Percentiles rank a stretch among this genome's conserved stretches.
These are phyloP conservation scores for Russula virescens DNA, from an alignment of 768 basidiomycete genomes.

Conservation along the genomic window DNA sequence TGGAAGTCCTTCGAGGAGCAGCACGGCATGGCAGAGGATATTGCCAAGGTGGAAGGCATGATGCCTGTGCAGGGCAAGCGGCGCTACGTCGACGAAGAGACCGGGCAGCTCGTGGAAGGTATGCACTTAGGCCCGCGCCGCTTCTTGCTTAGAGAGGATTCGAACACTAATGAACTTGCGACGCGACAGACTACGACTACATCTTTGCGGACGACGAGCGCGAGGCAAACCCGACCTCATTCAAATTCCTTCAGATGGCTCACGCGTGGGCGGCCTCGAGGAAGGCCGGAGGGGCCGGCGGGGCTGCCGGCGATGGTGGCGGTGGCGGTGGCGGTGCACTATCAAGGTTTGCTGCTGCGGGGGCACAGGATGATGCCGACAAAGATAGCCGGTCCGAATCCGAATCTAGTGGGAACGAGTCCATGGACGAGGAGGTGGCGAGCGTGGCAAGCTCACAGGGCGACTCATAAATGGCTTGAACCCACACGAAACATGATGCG, in stretches of 20 bases:
- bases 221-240: constrained; percentile 86
- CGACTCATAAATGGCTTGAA: constrained; percentile 24
- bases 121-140: constrained; percentile 27
- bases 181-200: constrained; percentile 79
- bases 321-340: constrained; percentile 29
- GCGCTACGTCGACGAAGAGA: constrained; percentile 77
- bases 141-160: background rate
- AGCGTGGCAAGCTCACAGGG: constrained; percentile 53
- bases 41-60: constrained; percentile 82
- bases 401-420: constrained; percentile 24
- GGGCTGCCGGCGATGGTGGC: constrained; percentile 24
- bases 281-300: constrained; percentile 31
- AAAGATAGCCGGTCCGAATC: constrained; percentile 16
- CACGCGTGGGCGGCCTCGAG: constrained; percentile 73
- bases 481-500: background rate
- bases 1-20: constrained; percentile 94
- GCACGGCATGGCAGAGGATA: constrained; percentile 65
- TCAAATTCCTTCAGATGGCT: constrained; percentile 95
- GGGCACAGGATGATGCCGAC: constrained; percentile 20
- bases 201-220: constrained; percentile 95
- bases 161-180: background rate
- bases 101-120: constrained; percentile 85
- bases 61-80: constrained; percentile 89
- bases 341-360: constrained; percentile 47
- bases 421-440: constrained; percentile 31